Evolutionary conservation across 768 basidiomycete species (phyloP).

Genomic region (Porpolomopsis calyptriformis): DNA sequence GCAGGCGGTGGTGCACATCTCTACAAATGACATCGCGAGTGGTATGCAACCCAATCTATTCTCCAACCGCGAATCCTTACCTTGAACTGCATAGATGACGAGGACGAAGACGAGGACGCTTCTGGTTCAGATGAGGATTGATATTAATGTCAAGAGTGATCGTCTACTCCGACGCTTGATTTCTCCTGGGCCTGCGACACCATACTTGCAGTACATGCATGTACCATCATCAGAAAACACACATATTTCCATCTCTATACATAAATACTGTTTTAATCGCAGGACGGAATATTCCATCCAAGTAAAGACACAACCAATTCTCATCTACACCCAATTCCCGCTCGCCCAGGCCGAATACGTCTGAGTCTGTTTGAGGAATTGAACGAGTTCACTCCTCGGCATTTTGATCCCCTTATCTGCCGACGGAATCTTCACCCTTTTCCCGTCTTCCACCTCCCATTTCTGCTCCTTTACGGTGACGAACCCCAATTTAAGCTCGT

Average conservation of each 20-base stretch:
- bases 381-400: conserved; percentile 46
- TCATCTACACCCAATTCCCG: conserved; percentile 18
- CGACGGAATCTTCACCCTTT: conserved; percentile 55
- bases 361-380: conserved; percentile 47
- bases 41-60: conserved; percentile 41
- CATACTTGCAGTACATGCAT: no score
- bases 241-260: no score
- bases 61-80: background rate
- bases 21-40: conserved; percentile 51
- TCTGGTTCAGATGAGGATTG: conserved; percentile 21
- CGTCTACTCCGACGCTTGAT: background rate
- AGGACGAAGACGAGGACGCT: conserved; percentile 21
- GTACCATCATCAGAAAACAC: no score
- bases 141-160: conserved; percentile 9
- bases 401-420: conserved; percentile 59
- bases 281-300: no score
- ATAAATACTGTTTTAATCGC: no score
- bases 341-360: conserved; percentile 35
- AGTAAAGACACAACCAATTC: no score
- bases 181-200: no score
- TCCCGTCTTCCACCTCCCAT: conserved; percentile 66
- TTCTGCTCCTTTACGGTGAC: conserved; percentile 89
- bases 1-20: conserved; percentile 40
- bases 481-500: conserved; percentile 74
- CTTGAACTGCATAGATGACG: conserved; percentile 11